A percentile compares a stretch with the other conserved stretches of the same genome.
These are phyloP conservation scores for Carex kokanica DNA, from an alignment of 176 grass and related monocot genomes.

Conservation along the genomic window DNA sequence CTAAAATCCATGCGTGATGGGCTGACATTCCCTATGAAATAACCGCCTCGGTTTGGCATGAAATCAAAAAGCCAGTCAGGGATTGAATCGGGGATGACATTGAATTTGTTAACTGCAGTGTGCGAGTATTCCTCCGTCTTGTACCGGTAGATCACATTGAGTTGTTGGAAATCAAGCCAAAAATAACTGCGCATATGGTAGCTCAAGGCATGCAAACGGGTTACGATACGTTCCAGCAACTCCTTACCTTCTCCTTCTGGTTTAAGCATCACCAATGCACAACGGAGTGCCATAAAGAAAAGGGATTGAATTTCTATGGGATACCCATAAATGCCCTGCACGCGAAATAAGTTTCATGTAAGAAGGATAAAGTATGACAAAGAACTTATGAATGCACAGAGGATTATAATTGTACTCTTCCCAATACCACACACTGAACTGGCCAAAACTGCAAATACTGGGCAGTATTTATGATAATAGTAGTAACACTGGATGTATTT, in stretches of 20 bases:
- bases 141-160: constrained; percentile 92
- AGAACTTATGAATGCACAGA: neutral
- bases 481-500: neutral
- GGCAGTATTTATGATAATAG: neutral
- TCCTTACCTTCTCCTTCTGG: constrained; percentile 75
- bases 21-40: constrained; percentile 93
- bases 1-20: constrained; percentile 92
- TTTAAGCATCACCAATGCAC: constrained; percentile 73
- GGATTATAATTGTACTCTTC: neutral
- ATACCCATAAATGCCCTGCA: constrained; percentile 94
- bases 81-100: constrained; percentile 94
- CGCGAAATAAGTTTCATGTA: neutral
- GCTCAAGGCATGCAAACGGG: constrained; percentile 71
- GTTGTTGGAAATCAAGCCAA: constrained; percentile 82
- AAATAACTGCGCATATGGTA: constrained; percentile 96
- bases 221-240: constrained; percentile 78
- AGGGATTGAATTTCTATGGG: constrained; percentile 93
- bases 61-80: constrained; percentile 97
- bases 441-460: neutral
- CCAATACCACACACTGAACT: neutral
- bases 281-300: constrained; percentile 91
- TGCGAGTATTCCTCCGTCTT: constrained; percentile 97
- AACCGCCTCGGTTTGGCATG: constrained; percentile 79
- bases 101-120: constrained; percentile 96
- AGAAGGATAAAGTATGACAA: constrained; percentile 5